A percentile compares a stretch with the other conserved stretches of the same genome.
These are phyloP conservation scores for Sophora flavescens DNA, from an alignment of 306 rosid genomes.

Conservation along the genomic window DNA sequence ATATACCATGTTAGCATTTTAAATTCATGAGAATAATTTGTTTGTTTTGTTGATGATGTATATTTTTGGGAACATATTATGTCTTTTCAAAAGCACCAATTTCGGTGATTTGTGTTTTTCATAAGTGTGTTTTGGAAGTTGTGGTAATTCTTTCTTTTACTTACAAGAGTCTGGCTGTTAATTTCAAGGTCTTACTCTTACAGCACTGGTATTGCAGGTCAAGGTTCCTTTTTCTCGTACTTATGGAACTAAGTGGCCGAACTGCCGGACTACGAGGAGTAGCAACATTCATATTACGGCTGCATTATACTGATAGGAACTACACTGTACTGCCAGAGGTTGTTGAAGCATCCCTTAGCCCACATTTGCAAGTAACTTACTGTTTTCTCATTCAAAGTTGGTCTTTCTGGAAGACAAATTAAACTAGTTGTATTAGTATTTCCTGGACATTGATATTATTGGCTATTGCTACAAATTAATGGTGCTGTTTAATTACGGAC, in stretches of 20 bases:
- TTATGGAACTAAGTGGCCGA: slow-evolving; percentile 91
- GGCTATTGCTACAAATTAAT: slow-evolving; percentile 32
- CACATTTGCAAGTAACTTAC: slow-evolving; percentile 87
- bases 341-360: slow-evolving; percentile 93
- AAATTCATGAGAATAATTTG: too few species aligned
- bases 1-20: too few species aligned
- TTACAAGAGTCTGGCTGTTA: too few species aligned
- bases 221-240: slow-evolving; percentile 83
- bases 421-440: slow-evolving; percentile 30
- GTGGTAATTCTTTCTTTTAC: slow-evolving; percentile 26
- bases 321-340: slow-evolving; percentile 95
- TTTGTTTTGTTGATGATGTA: too few species aligned
- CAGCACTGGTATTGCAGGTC: slow-evolving; percentile 64
- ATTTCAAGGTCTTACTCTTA: too few species aligned
- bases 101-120: not conserved
- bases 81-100: too few species aligned
- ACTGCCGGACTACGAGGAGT: slow-evolving; percentile 75
- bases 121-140: slow-evolving; percentile 11
- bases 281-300: slow-evolving; percentile 84
- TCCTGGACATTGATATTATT: slow-evolving; percentile 6
- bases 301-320: slow-evolving; percentile 95
- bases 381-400: slow-evolving; percentile 18
- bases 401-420: slow-evolving; percentile 30
- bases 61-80: too few species aligned
- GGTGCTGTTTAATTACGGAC: not conserved